These are phyloP conservation scores for Vigna hirtella DNA, from an alignment of 306 rosid species.

Conservation along the genomic window DNA sequence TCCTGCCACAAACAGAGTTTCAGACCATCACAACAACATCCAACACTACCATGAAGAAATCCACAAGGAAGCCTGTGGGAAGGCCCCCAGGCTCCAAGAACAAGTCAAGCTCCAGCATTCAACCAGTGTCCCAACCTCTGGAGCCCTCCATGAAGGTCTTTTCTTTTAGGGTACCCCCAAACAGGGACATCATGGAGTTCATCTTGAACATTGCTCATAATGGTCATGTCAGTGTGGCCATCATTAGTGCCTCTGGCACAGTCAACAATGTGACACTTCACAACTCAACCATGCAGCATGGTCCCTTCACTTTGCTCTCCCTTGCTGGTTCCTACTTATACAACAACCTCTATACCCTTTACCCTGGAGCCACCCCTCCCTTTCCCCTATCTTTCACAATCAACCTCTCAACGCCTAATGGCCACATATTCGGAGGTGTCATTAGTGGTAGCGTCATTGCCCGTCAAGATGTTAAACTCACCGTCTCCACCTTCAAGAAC, in stretches of 20 bases:
- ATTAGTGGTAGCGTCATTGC: neutral
- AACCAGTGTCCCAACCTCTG: neutral
- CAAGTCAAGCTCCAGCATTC: neutral
- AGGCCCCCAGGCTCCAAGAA: neutral
- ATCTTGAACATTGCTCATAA: neutral
- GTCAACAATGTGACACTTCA: neutral
- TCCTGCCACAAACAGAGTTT: neutral
- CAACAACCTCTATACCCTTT: neutral
- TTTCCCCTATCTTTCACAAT: slow-evolving; percentile 39
- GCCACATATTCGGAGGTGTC: neutral
- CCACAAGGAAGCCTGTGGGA: neutral
- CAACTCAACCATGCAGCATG: slow-evolving; percentile 40
- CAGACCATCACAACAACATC: neutral
- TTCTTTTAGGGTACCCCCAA: neutral
- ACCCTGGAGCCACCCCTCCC: neutral
- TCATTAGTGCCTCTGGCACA: neutral
- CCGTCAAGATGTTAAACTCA: neutral
- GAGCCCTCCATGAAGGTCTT: neutral
- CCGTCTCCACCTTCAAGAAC: neutral
- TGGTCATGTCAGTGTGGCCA: neutral
- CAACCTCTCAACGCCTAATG: neutral
- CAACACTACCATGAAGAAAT: neutral
- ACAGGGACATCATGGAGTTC: neutral
- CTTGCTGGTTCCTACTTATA: slow-evolving; percentile 35
- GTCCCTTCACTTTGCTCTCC: slow-evolving; percentile 56